phyloP scores from a whole-genome alignment of 352 stramenopile species.

The Pythium apleroticum region DNA sequence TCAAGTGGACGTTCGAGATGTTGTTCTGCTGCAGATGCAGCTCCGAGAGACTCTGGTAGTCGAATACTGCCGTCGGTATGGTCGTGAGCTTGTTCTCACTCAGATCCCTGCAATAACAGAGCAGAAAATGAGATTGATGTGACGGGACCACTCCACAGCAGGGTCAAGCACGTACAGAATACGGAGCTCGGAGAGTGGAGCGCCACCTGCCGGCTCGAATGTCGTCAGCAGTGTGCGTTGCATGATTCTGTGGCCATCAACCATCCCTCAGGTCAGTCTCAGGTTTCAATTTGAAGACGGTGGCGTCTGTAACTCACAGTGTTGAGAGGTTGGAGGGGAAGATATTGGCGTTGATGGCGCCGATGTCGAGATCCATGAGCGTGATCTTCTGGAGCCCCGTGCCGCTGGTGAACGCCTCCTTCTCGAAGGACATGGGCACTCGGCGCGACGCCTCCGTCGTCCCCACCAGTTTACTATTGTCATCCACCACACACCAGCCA shows the following conservation, averaged over 20 bases:
- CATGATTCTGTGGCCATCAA: slow-evolving; percentile 48
- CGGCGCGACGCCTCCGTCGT: slow-evolving; percentile 53
- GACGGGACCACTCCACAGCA: background rate
- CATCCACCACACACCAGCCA: background rate
- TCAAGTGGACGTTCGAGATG: slow-evolving; percentile 57
- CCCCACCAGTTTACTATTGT: slow-evolving; percentile 48
- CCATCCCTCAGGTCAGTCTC: background rate
- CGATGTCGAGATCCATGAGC: slow-evolving; percentile 61
- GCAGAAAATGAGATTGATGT: background rate
- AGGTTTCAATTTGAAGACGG: background rate
- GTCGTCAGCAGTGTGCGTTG: slow-evolving; percentile 52
- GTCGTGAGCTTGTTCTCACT: slow-evolving; percentile 59
- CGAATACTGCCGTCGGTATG: slow-evolving; percentile 70
- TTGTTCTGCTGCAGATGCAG: slow-evolving; percentile 55
- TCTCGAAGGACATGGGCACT: slow-evolving; percentile 58
- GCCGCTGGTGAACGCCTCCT: slow-evolving; percentile 46
- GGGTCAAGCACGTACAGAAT: slow-evolving; percentile 45
- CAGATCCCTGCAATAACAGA: slow-evolving; percentile 48
- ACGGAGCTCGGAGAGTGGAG: slow-evolving; percentile 44
- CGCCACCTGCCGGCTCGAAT: slow-evolving; percentile 55
- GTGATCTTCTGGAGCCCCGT: slow-evolving; percentile 48
- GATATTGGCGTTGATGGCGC: slow-evolving; percentile 63
- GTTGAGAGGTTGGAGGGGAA: slow-evolving; percentile 56
- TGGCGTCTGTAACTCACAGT: slow-evolving; percentile 35
- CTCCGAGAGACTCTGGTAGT: slow-evolving; percentile 52